Percentiles rank a stretch among this genome's conserved stretches.
Evolutionary conservation across 805 yeast genomes (phyloP).

Genomic region (Metschnikowia sp.): DNA sequence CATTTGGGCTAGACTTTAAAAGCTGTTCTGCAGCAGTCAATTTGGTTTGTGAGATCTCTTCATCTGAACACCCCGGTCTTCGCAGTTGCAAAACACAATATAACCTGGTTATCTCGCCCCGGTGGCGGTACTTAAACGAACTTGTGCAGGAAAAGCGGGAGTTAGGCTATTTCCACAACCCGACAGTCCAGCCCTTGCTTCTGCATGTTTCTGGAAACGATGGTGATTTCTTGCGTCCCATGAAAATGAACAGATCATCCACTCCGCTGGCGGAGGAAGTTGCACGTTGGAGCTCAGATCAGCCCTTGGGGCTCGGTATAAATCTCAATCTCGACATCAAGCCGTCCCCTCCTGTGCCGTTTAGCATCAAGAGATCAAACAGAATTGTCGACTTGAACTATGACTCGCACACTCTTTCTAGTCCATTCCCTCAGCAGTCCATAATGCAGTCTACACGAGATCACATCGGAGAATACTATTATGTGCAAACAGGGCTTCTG

Average conservation of each 20-base stretch:
- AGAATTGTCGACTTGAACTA: slow-evolving; percentile 24
- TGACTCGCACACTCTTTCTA: slow-evolving; percentile 7
- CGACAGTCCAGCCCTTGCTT: background rate
- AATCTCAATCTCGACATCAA: slow-evolving; percentile 28
- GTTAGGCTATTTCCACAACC: background rate
- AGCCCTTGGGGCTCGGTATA: slow-evolving; percentile 25
- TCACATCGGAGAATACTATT: background rate
- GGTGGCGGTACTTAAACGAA: slow-evolving; percentile 12
- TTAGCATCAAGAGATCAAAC: slow-evolving; percentile 30
- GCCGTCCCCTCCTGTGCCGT: slow-evolving; percentile 27
- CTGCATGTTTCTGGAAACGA: background rate
- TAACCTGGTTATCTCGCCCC: slow-evolving; percentile 10
- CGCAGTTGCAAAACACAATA: slow-evolving; percentile 1
- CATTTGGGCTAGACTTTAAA: slow-evolving; percentile 33
- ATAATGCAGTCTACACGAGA: slow-evolving; percentile 4
- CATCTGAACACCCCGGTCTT: slow-evolving; percentile 3
- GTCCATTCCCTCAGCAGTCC: slow-evolving; percentile 5
- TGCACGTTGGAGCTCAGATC: background rate
- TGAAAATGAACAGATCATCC: slow-evolving; percentile 1
- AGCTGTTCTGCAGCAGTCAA: slow-evolving; percentile 37
- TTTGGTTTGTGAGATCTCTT: slow-evolving; percentile 29
- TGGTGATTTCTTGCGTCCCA: background rate
- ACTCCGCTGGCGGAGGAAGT: slow-evolving; percentile 8
- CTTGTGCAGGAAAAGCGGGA: background rate
- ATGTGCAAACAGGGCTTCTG: background rate